These are phyloP conservation scores for Ustilago loliicola DNA, from an alignment of 1,284 basidiomycete genomes.

Conservation along the genomic window DNA sequence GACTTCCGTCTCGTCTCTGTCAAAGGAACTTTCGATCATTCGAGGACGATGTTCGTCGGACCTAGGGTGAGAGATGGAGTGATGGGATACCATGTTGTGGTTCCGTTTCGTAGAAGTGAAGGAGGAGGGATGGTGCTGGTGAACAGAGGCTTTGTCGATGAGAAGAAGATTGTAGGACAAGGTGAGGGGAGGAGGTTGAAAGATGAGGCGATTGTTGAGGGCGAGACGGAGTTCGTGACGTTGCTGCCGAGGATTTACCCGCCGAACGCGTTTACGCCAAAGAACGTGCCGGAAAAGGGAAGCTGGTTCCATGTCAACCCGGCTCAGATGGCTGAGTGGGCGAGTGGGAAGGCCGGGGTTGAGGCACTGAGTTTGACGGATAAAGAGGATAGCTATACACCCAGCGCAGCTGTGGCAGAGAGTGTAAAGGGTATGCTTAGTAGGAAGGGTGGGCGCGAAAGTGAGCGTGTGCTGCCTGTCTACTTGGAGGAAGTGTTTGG, in stretches of 20 bases:
- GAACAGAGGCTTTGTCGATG: slow-evolving; percentile 86
- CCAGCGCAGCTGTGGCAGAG: slow-evolving; percentile 44
- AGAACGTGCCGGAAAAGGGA: slow-evolving; percentile 83
- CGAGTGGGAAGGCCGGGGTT: slow-evolving; percentile 87
- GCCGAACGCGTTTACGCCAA: slow-evolving; percentile 84
- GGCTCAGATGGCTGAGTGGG: slow-evolving; percentile 82
- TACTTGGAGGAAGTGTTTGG: slow-evolving; percentile 67
- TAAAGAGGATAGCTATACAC: slow-evolving; percentile 45
- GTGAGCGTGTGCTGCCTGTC: slow-evolving; percentile 56
- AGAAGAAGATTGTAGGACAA: slow-evolving; percentile 68
- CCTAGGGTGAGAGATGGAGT: slow-evolving; percentile 89
- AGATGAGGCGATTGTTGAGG: slow-evolving; percentile 23
- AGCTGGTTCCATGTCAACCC: slow-evolving; percentile 90
- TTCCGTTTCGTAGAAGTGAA: slow-evolving; percentile 80
- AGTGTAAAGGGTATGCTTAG: slow-evolving; percentile 52
- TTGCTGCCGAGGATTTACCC: slow-evolving; percentile 65
- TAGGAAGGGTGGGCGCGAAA: neutral
- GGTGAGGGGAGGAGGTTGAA: slow-evolving; percentile 42
- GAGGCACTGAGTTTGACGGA: slow-evolving; percentile 62
- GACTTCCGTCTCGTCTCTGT: slow-evolving; percentile 62
- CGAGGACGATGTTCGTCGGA: slow-evolving; percentile 83
- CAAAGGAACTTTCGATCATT: slow-evolving; percentile 73
- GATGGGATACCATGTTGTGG: slow-evolving; percentile 87
- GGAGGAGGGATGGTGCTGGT: slow-evolving; percentile 76
- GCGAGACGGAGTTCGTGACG: slow-evolving; percentile 41